phyloP scores from a whole-genome alignment of 768 basidiomycete genomes.

The Kwoniella pini region DNA sequence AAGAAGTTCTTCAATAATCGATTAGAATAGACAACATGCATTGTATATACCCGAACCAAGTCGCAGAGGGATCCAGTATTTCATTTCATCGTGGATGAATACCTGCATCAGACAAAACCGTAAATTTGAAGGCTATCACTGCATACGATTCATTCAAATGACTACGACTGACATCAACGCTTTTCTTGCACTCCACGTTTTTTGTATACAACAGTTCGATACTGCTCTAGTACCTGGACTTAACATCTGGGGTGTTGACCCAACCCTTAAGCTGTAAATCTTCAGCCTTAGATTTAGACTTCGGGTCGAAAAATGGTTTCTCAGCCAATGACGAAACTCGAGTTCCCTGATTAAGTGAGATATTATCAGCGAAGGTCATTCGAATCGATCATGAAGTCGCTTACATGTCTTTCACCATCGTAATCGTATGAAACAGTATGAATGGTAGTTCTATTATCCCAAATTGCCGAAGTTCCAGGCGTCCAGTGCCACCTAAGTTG shows the following conservation, averaged over 20 bases:
- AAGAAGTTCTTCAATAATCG: no score
- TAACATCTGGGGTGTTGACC: conserved; percentile 14
- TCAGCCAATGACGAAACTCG: conserved; percentile 49
- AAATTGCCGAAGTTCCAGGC: conserved; percentile 51
- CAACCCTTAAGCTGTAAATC: conserved; percentile 23
- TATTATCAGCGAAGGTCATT: neutral
- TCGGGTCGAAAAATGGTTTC: conserved; percentile 42
- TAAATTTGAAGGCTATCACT: no score
- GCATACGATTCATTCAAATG: no score
- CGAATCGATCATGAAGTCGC: conserved; percentile 18
- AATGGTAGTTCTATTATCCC: conserved; percentile 54
- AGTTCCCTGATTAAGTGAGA: conserved; percentile 26
- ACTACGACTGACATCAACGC: no score
- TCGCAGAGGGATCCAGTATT: no score
- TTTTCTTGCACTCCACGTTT: no score
- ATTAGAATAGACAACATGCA: no score
- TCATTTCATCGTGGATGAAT: no score
- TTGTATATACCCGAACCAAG: no score
- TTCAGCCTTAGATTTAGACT: conserved; percentile 34
- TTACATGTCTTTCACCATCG: conserved; percentile 46
- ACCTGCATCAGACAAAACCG: no score
- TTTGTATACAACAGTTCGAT: neutral
- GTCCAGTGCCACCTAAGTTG: conserved; percentile 56
- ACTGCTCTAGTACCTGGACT: conserved; percentile 5
- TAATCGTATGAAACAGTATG: conserved; percentile 57